Conservation (phyloP, 1,284 basidiomycete genomes). For the Calocybe gambosa region DNA sequence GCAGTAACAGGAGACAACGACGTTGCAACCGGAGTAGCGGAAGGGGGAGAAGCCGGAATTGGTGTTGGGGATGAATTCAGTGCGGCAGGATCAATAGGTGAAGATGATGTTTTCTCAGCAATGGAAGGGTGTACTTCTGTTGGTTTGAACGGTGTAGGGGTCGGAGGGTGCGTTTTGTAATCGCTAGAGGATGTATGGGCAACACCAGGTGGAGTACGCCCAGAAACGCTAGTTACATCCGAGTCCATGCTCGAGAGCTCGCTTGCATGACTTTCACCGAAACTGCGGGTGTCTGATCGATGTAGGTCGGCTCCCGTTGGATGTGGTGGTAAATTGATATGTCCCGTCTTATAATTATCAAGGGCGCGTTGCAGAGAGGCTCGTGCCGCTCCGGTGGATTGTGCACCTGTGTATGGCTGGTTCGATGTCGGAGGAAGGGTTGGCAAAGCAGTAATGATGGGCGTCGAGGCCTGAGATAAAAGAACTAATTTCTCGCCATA, state of each 20-base stretch:
- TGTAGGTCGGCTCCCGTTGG: slow-evolving; percentile 46
- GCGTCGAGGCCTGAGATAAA: slow-evolving; percentile 59
- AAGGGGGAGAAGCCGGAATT: slow-evolving; percentile 34
- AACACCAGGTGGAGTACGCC: slow-evolving; percentile 27
- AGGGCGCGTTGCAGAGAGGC: slow-evolving; percentile 71
- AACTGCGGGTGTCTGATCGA: slow-evolving; percentile 68
- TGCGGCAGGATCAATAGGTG: slow-evolving; percentile 42
- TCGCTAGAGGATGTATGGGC: slow-evolving; percentile 36
- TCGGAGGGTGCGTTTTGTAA: slow-evolving; percentile 12
- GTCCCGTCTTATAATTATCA: slow-evolving; percentile 68
- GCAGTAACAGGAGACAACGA: background rate
- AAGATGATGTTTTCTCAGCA: slow-evolving; percentile 14
- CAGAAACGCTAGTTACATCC: slow-evolving; percentile 19
- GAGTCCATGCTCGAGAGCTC: slow-evolving; percentile 58
- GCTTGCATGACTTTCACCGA: slow-evolving; percentile 72
- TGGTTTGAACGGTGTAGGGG: slow-evolving; percentile 15
- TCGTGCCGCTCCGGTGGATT: slow-evolving; percentile 59
- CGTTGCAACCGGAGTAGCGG: slow-evolving; percentile 22
- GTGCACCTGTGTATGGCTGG: slow-evolving; percentile 52
- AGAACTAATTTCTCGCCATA: slow-evolving; percentile 74
- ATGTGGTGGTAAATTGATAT: slow-evolving; percentile 45
- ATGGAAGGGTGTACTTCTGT: slow-evolving; percentile 6
- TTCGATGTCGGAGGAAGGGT: slow-evolving; percentile 49
- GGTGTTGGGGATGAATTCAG: slow-evolving; percentile 54
- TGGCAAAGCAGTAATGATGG: slow-evolving; percentile 56